phyloP scores from a whole-genome alignment of 2,329 filamentous ascomycete genomes.

The Beauveria caledonica region DNA sequence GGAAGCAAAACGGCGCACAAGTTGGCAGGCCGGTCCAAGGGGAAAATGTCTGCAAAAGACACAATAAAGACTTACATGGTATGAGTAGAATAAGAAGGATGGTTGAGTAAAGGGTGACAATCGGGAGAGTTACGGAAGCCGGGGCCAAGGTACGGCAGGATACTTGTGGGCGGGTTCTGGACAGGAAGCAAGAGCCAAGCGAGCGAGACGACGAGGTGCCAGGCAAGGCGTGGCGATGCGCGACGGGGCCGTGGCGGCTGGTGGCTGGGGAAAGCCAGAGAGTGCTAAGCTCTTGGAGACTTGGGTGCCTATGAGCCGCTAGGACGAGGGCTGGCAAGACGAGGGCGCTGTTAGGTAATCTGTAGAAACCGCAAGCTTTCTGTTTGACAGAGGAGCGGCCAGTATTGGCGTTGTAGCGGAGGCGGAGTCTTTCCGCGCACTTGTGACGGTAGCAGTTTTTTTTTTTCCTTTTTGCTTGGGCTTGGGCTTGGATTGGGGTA shows the following conservation, averaged over 20 bases:
- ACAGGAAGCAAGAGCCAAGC: constrained; percentile 1
- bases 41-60: not conserved
- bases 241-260: constrained; percentile 1
- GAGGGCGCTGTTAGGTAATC: not conserved
- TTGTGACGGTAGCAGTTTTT: not conserved
- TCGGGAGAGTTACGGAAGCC: not conserved
- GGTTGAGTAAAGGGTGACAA: not conserved
- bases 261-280: not conserved
- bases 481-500: not conserved
- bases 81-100: not conserved
- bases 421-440: not conserved
- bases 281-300: not conserved
- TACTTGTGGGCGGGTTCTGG: not conserved
- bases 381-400: not conserved
- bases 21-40: not conserved
- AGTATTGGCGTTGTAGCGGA: not conserved
- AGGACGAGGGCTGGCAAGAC: not conserved
- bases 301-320: not conserved
- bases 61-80: not conserved
- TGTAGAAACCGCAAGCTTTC: not conserved
- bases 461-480: not conserved
- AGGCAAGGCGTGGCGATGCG: constrained; percentile 1
- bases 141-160: not conserved
- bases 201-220: constrained; percentile 1
- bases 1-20: not conserved